Percentiles rank a stretch among this genome's conserved stretches.
These are phyloP conservation scores for Rhodotorula taiwanensis DNA, from an alignment of 768 basidiomycete species.

Conservation along the genomic window DNA sequence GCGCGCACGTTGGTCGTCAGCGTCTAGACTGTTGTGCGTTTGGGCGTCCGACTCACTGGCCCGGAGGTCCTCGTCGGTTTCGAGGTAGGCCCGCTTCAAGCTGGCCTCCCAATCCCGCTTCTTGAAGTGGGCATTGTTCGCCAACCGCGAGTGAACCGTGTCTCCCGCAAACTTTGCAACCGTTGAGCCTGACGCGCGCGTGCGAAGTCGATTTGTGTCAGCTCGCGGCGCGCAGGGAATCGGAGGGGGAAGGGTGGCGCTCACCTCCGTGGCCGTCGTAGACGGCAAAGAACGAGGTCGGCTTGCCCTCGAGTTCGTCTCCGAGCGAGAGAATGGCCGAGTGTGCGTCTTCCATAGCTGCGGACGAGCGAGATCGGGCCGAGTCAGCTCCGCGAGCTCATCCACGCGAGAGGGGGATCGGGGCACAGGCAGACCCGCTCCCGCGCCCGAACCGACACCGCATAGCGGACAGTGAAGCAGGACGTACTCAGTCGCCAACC, in stretches of 20 bases:
- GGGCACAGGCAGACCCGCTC: too few species aligned
- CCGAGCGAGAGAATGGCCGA: constrained; percentile 39
- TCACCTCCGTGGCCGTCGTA: constrained; percentile 99
- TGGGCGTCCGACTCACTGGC: constrained; percentile 61
- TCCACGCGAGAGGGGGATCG: background rate
- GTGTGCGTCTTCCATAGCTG: constrained; percentile 98
- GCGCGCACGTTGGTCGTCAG: background rate
- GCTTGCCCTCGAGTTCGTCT: constrained; percentile 24
- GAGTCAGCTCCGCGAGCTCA: background rate
- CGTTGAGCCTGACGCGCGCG: constrained; percentile 70
- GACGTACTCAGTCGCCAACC: constrained; percentile 95
- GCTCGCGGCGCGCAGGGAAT: too few species aligned
- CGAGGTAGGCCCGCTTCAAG: constrained; percentile 80
- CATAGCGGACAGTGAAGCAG: background rate
- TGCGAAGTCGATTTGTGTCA: too few species aligned
- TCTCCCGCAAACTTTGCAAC: constrained; percentile 83
- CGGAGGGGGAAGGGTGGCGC: too few species aligned
- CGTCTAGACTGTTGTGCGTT: too few species aligned
- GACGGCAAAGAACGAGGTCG: constrained; percentile 76
- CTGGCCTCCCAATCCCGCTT: constrained; percentile 65
- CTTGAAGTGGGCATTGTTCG: constrained; percentile 65
- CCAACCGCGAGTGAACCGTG: constrained; percentile 70
- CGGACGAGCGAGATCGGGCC: background rate
- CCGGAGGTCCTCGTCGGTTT: constrained; percentile 88
- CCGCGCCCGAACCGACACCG: background rate